Evolutionary conservation across 202 grass and related monocot species (phyloP).

Genomic region (Hordeum pubiflorum): DNA sequence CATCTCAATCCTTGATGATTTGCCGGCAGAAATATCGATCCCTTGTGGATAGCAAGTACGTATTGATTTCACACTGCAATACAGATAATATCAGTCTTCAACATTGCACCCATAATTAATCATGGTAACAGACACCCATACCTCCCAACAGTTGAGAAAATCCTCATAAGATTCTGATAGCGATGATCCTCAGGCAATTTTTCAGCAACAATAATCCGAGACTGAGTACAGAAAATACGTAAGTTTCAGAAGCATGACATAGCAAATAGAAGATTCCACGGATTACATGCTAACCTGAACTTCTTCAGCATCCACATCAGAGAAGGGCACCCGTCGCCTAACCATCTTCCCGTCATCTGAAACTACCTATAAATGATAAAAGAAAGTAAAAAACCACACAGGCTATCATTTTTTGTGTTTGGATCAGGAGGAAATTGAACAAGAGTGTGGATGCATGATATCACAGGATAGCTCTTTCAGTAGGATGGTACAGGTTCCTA

Average conservation of each 20-base stretch:
- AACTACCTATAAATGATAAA: slow-evolving; percentile 40
- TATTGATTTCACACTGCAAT: slow-evolving; percentile 57
- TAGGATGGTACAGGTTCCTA: not conserved
- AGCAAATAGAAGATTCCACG: not conserved
- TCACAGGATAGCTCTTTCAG: not conserved
- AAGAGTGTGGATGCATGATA: not conserved
- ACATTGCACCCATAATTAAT: not conserved
- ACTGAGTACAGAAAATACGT: slow-evolving; percentile 19
- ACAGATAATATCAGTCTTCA: slow-evolving; percentile 1
- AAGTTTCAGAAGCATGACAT: slow-evolving; percentile 2
- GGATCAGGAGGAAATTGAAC: not conserved
- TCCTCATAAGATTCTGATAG: slow-evolving; percentile 61
- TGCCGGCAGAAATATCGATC: slow-evolving; percentile 27
- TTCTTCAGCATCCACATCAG: slow-evolving; percentile 47
- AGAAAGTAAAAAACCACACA: slow-evolving; percentile 2
- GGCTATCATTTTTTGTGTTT: not conserved
- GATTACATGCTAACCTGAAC: slow-evolving; percentile 48
- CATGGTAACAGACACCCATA: slow-evolving; percentile 25
- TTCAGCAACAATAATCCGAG: slow-evolving; percentile 73
- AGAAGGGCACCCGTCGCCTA: slow-evolving; percentile 45
- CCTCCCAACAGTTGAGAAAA: slow-evolving; percentile 70
- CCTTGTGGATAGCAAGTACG: slow-evolving; percentile 68
- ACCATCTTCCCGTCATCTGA: slow-evolving; percentile 70
- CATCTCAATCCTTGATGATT: slow-evolving; percentile 57
- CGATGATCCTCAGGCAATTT: slow-evolving; percentile 61